A percentile compares a stretch with the other conserved stretches of the same genome.
Conservation (phyloP, 768 basidiomycete genomes). For the Amanita fuliginea region DNA sequence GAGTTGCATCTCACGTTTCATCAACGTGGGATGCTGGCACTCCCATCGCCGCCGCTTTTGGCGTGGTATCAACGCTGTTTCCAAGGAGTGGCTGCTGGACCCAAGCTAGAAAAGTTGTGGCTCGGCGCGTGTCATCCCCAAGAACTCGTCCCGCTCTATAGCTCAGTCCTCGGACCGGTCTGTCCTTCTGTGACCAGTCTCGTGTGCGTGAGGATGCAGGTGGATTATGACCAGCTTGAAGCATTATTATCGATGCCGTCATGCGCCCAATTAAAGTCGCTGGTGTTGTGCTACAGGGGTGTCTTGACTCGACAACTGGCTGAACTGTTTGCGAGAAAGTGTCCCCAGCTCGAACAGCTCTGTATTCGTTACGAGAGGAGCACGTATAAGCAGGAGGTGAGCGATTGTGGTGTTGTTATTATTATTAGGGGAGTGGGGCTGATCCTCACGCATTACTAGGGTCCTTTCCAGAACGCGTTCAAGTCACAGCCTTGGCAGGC, state of each 20-base stretch:
- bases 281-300: constrained; percentile 1
- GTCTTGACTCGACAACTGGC: background rate
- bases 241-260: background rate
- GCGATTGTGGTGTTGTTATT: no score
- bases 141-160: background rate
- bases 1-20: constrained; percentile 4
- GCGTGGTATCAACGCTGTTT: constrained; percentile 2
- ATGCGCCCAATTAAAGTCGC: background rate
- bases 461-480: background rate
- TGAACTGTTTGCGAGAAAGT: background rate
- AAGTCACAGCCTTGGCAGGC: constrained; percentile 1
- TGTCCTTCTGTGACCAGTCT: background rate
- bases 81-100: background rate
- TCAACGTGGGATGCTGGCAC: constrained; percentile 1
- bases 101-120: background rate
- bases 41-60: background rate
- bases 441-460: background rate
- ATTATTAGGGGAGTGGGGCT: no score
- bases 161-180: background rate
- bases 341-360: constrained; percentile 1
- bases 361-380: constrained; percentile 3
- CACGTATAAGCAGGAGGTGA: constrained; percentile 2
- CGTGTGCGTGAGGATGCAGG: constrained; percentile 1
- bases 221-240: constrained; percentile 1
- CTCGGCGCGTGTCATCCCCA: constrained; percentile 3